Evolutionary conservation across 495 filamentous ascomycete genomes (phyloP).

Genomic region (Poronia punctata): DNA sequence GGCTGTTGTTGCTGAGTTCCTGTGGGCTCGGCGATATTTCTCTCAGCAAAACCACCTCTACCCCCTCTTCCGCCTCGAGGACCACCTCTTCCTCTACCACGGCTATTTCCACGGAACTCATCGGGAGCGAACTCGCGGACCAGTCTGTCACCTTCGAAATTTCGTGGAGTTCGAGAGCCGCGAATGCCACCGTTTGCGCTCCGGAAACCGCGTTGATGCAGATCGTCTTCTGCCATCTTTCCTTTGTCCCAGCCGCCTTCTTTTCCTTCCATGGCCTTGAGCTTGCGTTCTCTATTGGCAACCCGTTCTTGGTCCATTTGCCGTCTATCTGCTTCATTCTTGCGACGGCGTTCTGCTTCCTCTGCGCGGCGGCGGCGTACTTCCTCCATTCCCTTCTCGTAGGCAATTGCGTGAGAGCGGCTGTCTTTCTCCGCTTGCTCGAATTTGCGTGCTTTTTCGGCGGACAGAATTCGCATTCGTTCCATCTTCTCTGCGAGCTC

Average conservation of each 20-base stretch:
- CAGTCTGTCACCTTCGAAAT: constrained; percentile 25
- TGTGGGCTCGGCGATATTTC: constrained; percentile 3
- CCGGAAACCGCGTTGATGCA: constrained; percentile 29
- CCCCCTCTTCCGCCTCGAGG: constrained; percentile 19
- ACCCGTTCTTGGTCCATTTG: constrained; percentile 45
- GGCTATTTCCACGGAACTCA: constrained; percentile 22
- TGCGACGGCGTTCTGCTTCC: constrained; percentile 30
- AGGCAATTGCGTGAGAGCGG: constrained; percentile 41
- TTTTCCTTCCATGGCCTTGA: constrained; percentile 37
- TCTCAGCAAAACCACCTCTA: constrained; percentile 18
- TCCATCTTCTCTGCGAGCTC: constrained; percentile 47
- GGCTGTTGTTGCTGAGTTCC: constrained; percentile 15
- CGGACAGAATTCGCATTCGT: constrained; percentile 39
- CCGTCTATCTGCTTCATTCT: constrained; percentile 34
- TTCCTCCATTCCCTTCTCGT: constrained; percentile 44
- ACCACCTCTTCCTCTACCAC: constrained; percentile 22
- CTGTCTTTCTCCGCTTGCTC: constrained; percentile 46
- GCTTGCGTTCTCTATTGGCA: constrained; percentile 41
- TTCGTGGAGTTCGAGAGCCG: constrained; percentile 17
- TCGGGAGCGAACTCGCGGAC: constrained; percentile 21
- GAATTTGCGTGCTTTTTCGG: constrained; percentile 41
- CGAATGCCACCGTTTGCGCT: constrained; percentile 38
- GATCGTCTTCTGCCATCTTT: constrained; percentile 27
- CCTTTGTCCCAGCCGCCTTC: constrained; percentile 44
- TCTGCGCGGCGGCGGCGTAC: constrained; percentile 38